Evolutionary conservation across 2,329 filamentous ascomycete species (phyloP).

Genomic region (Sphaceloma murrayae): DNA sequence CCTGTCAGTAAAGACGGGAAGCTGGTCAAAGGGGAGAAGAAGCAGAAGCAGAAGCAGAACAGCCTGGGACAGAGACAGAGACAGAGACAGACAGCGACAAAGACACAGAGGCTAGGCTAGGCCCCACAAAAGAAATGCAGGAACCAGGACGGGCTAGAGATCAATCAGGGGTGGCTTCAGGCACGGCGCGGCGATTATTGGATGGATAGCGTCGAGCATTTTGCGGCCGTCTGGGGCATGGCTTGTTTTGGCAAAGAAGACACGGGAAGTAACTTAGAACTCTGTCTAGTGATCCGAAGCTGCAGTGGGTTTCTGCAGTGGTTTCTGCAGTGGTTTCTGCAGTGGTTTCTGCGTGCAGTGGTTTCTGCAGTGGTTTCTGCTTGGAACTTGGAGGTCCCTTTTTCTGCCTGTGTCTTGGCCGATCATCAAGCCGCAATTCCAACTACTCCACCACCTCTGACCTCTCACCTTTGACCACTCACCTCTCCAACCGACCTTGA

Average conservation of each 20-base stretch:
- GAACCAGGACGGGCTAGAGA: not conserved
- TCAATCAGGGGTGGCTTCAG: constrained; percentile 10
- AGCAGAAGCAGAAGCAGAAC: not conserved
- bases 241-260: constrained; percentile 9
- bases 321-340: too few species aligned
- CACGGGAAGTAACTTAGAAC: too few species aligned
- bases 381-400: too few species aligned
- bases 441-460: not conserved
- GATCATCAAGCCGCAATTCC: constrained; percentile 13
- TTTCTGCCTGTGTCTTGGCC: too few species aligned
- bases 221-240: constrained; percentile 6
- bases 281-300: too few species aligned
- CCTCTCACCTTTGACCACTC: not conserved
- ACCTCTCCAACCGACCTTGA: not conserved
- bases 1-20: not conserved
- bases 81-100: constrained; percentile 1
- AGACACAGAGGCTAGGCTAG: not conserved
- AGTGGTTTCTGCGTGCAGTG: too few species aligned
- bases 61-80: constrained; percentile 3
- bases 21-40: too few species aligned
- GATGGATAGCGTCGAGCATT: too few species aligned
- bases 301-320: too few species aligned
- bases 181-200: constrained; percentile 9
- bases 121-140: not conserved
- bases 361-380: too few species aligned